phyloP scores from a whole-genome alignment of 2,329 filamentous ascomycete genomes.

The Coniochaeta hoffmannii region DNA sequence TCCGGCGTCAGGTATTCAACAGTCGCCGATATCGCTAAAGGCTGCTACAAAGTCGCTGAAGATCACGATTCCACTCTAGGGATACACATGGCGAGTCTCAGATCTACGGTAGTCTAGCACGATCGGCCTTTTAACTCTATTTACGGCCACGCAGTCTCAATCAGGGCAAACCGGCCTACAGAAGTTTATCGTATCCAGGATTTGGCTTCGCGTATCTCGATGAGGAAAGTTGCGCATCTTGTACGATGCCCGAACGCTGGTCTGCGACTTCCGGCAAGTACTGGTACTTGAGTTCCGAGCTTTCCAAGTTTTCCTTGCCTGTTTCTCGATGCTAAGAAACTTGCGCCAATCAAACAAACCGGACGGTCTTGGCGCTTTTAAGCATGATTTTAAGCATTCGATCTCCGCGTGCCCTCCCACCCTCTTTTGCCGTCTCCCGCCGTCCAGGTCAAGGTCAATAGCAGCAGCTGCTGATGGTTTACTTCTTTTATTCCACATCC shows the following conservation, averaged over 20 bases:
- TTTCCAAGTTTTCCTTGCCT: too few relatives aligned
- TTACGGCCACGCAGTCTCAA: too few relatives aligned
- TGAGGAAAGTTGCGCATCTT: background rate
- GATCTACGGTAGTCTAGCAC: too few relatives aligned
- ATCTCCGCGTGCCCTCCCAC: background rate
- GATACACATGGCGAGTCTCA: too few relatives aligned
- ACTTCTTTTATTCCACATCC: background rate
- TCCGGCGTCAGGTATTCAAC: too few relatives aligned
- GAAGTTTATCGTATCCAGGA: too few relatives aligned
- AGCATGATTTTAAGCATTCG: constrained; percentile 2
- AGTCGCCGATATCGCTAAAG: too few relatives aligned
- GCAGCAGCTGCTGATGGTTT: too few relatives aligned
- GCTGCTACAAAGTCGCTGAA: too few relatives aligned
- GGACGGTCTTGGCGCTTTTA: constrained; percentile 1
- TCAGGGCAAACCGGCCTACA: too few relatives aligned
- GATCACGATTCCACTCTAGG: too few relatives aligned
- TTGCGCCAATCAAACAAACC: background rate
- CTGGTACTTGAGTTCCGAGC: background rate
- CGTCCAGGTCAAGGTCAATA: background rate
- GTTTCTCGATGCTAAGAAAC: background rate
- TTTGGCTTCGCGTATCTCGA: background rate
- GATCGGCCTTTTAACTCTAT: too few relatives aligned
- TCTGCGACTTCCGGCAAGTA: background rate
- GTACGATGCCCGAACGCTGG: background rate
- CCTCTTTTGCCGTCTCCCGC: background rate